Evolutionary conservation across 805 yeast species (phyloP), one percentile per base, ranked within the genome.

Genomic region (Priceomyces melissophilus): DNA sequence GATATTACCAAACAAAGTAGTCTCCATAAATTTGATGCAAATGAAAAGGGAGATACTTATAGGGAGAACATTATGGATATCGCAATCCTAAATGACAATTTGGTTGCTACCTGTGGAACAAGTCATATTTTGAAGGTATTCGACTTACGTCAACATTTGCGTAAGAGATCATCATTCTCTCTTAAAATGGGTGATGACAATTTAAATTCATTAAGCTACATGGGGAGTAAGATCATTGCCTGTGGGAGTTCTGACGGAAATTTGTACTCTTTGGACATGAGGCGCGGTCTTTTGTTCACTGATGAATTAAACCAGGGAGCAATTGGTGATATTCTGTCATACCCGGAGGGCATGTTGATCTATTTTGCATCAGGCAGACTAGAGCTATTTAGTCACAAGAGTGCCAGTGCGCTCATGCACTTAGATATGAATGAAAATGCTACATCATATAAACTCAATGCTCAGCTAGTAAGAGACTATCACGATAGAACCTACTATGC

Each of bases 71-170:
- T 62, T 8, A 47, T 55, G 35, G 58, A 50, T 30, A 47, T 55
- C 29, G 46, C 49, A 37, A 41, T 57, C 14, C 30, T 61, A 28
- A 50, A 48, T 30, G 44, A 49, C 16, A 39, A 49, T 13, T 29
- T 61, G 39, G 32, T 57, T 13, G 58, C 50, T 0, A 38, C 55
- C 13, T 61, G 64, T 39, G 68, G 68, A 2, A 44, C 47, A 12
- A 55, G 54, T 36, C 55, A 55, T 37, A 35, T 40, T 12, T 33
- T 62, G 16, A 47, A 48, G 23, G 37, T 63, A 16, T 58, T 47
- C 43, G 69, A 64, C 40, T 41, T 50, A 32, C 46, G 60, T 17
- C 47, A 48, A 28, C 3, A 37, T 3, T 31, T 28, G 10, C 14
- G 33, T 7, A 37, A 25, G 4, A 39, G 33, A 10, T 51, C 55